Conservation (phyloP, 108 stramenopile species). For the Nannochloropsis gaditana region DNA sequence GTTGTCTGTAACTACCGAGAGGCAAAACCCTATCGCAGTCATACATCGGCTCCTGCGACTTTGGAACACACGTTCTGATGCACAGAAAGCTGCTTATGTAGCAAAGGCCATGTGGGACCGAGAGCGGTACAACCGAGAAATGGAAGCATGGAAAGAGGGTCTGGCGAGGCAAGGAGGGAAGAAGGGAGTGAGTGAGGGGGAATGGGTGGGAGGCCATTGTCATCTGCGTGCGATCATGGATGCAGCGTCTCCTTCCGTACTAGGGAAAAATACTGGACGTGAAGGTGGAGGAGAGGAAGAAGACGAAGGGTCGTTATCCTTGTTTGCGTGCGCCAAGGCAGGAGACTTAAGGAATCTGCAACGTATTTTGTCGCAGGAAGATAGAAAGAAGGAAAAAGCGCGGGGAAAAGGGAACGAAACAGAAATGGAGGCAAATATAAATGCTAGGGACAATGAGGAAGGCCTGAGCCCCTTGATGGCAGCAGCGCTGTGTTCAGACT, state of each 20-base stretch:
- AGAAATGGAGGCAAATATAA: background rate
- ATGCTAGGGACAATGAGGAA: background rate
- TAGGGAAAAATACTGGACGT: background rate
- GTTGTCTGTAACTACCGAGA: background rate
- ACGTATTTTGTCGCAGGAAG: background rate
- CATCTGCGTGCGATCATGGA: background rate
- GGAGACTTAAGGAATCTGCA: slow-evolving; percentile 9
- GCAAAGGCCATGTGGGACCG: slow-evolving; percentile 16
- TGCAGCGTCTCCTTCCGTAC: background rate
- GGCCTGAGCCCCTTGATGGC: background rate
- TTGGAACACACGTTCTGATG: background rate
- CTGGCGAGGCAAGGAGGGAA: background rate
- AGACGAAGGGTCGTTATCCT: background rate
- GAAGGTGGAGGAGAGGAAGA: background rate
- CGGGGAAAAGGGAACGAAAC: background rate
- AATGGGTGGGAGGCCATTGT: background rate
- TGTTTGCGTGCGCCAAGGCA: background rate
- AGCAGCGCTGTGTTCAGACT: background rate
- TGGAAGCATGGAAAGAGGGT: background rate
- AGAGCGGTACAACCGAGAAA: background rate
- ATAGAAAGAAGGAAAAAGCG: background rate
- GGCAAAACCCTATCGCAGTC: background rate
- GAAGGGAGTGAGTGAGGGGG: slow-evolving; percentile 9
- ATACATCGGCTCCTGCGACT: background rate
- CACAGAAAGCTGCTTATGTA: background rate